A percentile compares a stretch with the other conserved stretches of the same genome.
Conservation (phyloP, 1,284 basidiomycete genomes). For the Leccinum angustisporum region DNA sequence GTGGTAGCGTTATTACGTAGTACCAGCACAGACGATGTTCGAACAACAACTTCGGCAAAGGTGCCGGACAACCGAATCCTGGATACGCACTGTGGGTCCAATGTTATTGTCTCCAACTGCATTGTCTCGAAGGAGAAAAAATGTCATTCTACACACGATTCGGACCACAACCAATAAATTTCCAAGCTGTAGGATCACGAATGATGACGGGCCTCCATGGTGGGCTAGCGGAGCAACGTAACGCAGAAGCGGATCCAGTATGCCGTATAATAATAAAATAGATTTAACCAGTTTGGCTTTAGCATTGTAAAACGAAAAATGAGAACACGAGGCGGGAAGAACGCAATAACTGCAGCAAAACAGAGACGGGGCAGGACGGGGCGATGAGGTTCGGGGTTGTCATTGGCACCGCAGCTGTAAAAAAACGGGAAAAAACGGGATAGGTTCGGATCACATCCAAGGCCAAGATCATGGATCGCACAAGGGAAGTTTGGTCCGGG, state of each 20-base stretch:
- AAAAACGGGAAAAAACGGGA: constrained; percentile 22
- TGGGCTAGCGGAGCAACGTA: constrained; percentile 22
- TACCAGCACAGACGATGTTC: constrained; percentile 11
- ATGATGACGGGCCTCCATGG: constrained; percentile 16
- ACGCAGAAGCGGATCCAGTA: constrained; percentile 12
- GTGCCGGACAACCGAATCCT: constrained; percentile 16
- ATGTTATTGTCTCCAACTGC: constrained; percentile 7
- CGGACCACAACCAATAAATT: not conserved
- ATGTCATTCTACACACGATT: not conserved
- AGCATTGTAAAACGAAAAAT: constrained; percentile 4
- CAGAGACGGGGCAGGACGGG: not conserved
- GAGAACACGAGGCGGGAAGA: not conserved
- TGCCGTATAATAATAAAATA: not conserved
- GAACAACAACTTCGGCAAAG: constrained; percentile 9
- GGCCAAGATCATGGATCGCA: not conserved
- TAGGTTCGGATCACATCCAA: constrained; percentile 21
- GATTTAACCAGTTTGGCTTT: not conserved
- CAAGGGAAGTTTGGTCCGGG: constrained; percentile 4
- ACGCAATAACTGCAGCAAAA: not conserved
- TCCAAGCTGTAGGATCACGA: constrained; percentile 27
- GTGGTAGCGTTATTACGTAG: constrained; percentile 30
- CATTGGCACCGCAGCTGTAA: not conserved
- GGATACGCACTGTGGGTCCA: constrained; percentile 20
- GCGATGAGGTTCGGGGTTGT: not conserved
- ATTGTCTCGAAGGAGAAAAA: constrained; percentile 17